A percentile compares a stretch with the other conserved stretches of the same genome.
Evolutionary conservation across 164 flowering plant genomes (phyloP).

Genomic region (Stephania yunnanensis): DNA sequence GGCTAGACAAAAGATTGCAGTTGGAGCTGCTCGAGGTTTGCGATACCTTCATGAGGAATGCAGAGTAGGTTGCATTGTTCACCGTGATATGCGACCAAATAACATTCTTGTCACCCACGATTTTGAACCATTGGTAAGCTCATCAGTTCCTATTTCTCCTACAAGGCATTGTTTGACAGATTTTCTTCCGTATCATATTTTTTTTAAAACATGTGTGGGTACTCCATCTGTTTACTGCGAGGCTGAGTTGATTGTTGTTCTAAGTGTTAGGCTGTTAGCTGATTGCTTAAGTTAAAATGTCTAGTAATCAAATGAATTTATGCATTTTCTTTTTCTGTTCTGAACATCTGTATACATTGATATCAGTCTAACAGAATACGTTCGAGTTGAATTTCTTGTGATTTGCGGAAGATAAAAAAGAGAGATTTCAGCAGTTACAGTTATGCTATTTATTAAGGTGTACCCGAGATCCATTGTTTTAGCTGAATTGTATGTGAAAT

Average conservation of each 20-base stretch:
- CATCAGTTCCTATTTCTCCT: not conserved
- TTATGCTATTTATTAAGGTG: not conserved
- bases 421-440: not conserved
- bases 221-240: not conserved
- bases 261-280: not conserved
- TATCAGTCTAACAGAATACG: not conserved
- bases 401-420: not conserved
- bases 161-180: not conserved
- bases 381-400: not conserved
- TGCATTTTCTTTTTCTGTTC: not conserved
- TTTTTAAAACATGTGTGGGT: not conserved
- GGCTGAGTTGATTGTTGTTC: not conserved
- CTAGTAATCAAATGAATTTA: not conserved
- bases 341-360: not conserved
- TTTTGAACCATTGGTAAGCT: slow-evolving; percentile 73
- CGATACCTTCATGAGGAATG: slow-evolving; percentile 98
- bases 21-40: slow-evolving; percentile 95
- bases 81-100: slow-evolving; percentile 94
- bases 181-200: not conserved
- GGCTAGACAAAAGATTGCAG: slow-evolving; percentile 83
- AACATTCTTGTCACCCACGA: slow-evolving; percentile 97
- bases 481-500: not conserved
- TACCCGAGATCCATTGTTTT: not conserved
- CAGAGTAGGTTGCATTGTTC: slow-evolving; percentile 95
- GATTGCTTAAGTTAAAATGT: not conserved